Percentiles rank a stretch among this genome's conserved stretches.
phyloP scores from a whole-genome alignment of 345 rosid species.

The Melaleuca quinquenervia region DNA sequence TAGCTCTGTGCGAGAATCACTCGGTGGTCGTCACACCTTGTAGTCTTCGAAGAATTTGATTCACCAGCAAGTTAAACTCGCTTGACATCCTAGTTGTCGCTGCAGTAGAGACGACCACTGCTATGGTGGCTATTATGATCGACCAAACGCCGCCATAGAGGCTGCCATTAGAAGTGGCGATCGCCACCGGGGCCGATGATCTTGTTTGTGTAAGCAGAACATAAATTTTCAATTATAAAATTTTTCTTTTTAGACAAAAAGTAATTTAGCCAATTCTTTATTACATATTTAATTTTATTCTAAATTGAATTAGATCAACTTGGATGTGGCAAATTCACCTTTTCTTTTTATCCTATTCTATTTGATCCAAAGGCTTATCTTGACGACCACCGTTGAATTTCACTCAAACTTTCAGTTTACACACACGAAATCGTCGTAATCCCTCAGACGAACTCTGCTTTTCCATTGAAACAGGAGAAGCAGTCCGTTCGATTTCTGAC shows the following conservation, averaged over 20 bases:
- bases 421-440: not conserved
- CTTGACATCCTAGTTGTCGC: too few relatives aligned
- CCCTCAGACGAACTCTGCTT: not conserved
- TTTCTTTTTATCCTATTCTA: not conserved
- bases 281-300: not conserved
- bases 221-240: too few relatives aligned
- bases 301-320: not conserved
- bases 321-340: not conserved
- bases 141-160: too few relatives aligned
- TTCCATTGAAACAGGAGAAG: not conserved
- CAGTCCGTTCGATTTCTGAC: not conserved
- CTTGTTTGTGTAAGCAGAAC: too few relatives aligned
- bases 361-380: not conserved
- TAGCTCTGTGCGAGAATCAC: too few relatives aligned
- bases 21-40: too few relatives aligned
- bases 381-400: not conserved
- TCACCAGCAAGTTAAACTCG: too few relatives aligned
- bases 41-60: too few relatives aligned
- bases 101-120: too few relatives aligned
- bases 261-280: not conserved
- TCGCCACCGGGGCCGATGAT: too few relatives aligned
- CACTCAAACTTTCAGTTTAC: not conserved
- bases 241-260: fast-evolving
- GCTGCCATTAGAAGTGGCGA: too few relatives aligned
- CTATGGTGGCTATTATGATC: too few relatives aligned